phyloP scores from a whole-genome alignment of 805 yeast species.

The Candida maesae region DNA sequence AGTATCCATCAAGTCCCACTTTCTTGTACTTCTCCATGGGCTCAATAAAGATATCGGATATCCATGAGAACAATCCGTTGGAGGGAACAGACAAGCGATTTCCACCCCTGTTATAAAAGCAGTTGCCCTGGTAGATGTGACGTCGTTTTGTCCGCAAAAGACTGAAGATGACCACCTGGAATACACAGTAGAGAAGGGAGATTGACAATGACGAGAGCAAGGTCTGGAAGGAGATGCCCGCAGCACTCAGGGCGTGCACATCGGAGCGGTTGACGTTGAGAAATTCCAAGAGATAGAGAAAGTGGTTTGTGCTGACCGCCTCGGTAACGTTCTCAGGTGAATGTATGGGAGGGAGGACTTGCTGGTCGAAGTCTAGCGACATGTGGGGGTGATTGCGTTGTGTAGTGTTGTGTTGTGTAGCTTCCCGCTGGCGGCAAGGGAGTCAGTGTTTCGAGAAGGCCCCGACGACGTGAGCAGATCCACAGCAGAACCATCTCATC shows the following conservation, averaged over 20 bases:
- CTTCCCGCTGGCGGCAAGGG: no score
- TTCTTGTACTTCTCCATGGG: conserved; percentile 42
- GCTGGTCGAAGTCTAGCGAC: conserved; percentile 3
- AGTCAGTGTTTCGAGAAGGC: no score
- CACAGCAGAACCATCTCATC: no score
- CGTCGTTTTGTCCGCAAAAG: conserved; percentile 33
- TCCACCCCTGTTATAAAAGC: conserved; percentile 36
- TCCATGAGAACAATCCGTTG: conserved; percentile 53
- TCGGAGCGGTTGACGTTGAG: conserved; percentile 43
- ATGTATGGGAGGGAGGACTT: neutral
- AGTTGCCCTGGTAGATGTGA: conserved; percentile 53
- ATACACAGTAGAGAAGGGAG: conserved; percentile 48
- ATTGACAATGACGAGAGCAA: conserved; percentile 53
- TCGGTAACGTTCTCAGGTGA: conserved; percentile 11
- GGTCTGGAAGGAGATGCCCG: conserved; percentile 54
- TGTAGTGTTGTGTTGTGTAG: no score
- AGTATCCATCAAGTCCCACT: conserved; percentile 72
- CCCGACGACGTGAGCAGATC: no score
- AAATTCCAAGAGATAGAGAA: conserved; percentile 32
- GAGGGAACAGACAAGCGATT: conserved; percentile 37
- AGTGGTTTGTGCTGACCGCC: conserved; percentile 18
- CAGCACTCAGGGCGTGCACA: conserved; percentile 54
- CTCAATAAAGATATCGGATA: conserved; percentile 37
- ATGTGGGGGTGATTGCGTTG: no score
- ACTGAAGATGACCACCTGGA: conserved; percentile 46